These are phyloP conservation scores for Linum lewisii DNA, from an alignment of 345 rosid species.

Conservation along the genomic window DNA sequence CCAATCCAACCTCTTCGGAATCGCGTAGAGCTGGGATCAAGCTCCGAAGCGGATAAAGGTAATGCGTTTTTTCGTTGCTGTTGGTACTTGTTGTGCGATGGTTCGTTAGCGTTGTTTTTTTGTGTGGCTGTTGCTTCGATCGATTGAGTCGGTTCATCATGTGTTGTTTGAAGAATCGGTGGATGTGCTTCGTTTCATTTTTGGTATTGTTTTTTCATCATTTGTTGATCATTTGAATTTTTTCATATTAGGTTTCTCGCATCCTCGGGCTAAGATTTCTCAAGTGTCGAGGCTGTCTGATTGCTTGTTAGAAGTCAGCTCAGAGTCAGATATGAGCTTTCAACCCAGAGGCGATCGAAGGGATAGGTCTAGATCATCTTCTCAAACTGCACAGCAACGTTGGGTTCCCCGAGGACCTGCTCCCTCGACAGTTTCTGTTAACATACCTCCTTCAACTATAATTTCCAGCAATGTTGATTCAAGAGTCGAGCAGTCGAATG, in stretches of 20 bases:
- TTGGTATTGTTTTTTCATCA: too few relatives aligned
- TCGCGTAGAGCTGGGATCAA: too few relatives aligned
- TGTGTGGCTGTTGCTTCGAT: too few relatives aligned
- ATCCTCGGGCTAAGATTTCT: too few relatives aligned
- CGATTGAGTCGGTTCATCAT: too few relatives aligned
- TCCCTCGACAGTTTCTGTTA: slow-evolving; percentile 12
- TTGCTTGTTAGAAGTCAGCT: neutral
- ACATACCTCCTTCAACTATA: slow-evolving; percentile 11
- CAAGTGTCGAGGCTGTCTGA: neutral
- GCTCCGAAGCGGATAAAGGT: too few relatives aligned
- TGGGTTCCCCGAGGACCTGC: slow-evolving; percentile 70
- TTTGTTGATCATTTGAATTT: neutral
- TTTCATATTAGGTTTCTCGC: neutral
- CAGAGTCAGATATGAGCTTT: slow-evolving; percentile 37
- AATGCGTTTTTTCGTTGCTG: too few relatives aligned
- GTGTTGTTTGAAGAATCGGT: too few relatives aligned
- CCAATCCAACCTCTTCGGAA: too few relatives aligned
- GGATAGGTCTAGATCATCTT: slow-evolving; percentile 35
- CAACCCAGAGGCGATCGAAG: slow-evolving; percentile 45
- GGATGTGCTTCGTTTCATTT: too few relatives aligned
- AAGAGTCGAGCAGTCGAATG: slow-evolving; percentile 9
- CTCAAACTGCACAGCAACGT: slow-evolving; percentile 36
- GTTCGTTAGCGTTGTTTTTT: too few relatives aligned
- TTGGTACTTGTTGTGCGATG: too few relatives aligned
- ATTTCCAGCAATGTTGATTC: slow-evolving; percentile 15